Conservation (phyloP, 2,329 filamentous ascomycete genomes). For the Ophiostoma sp. region DNA sequence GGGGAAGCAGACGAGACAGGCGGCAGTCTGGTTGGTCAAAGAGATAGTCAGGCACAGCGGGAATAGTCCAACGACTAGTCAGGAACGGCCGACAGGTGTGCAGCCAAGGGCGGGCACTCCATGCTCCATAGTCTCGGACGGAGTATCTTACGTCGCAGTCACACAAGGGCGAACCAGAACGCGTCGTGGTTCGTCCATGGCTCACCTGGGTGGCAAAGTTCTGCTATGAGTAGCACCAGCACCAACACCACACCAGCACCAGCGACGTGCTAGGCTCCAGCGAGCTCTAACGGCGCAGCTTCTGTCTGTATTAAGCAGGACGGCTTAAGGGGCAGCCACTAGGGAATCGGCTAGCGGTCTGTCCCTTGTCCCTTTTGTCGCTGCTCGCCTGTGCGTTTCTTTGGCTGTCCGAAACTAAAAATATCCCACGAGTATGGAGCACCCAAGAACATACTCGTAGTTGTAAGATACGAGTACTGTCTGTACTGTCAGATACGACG, state of each 20-base stretch:
- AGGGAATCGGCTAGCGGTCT: background rate
- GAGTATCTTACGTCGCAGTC: background rate
- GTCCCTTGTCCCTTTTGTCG: slow-evolving; percentile 6
- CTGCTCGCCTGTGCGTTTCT: background rate
- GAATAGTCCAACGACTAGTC: slow-evolving; percentile 10
- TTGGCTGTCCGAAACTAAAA: background rate
- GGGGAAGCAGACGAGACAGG: background rate
- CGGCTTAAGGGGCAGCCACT: slow-evolving; percentile 8
- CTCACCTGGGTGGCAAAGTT: background rate
- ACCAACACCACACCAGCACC: background rate
- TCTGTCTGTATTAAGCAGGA: slow-evolving; percentile 11
- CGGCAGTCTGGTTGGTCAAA: background rate
- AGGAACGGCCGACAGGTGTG: slow-evolving; percentile 9
- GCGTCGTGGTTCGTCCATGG: slow-evolving; percentile 1
- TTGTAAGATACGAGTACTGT: too few species aligned
- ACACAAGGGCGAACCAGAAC: slow-evolving; percentile 11
- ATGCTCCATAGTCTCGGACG: background rate
- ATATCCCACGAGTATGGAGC: background rate
- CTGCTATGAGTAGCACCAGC: background rate
- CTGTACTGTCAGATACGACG: too few species aligned
- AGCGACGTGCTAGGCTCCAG: background rate
- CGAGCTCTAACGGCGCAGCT: slow-evolving; percentile 6
- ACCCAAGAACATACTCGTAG: background rate
- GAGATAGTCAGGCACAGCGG: slow-evolving; percentile 9
- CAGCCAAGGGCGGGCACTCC: background rate